Evolutionary conservation across 2,329 filamentous ascomycete genomes (phyloP), one percentile per base, ranked within the genome.

Genomic region (Periconia sp.): DNA sequence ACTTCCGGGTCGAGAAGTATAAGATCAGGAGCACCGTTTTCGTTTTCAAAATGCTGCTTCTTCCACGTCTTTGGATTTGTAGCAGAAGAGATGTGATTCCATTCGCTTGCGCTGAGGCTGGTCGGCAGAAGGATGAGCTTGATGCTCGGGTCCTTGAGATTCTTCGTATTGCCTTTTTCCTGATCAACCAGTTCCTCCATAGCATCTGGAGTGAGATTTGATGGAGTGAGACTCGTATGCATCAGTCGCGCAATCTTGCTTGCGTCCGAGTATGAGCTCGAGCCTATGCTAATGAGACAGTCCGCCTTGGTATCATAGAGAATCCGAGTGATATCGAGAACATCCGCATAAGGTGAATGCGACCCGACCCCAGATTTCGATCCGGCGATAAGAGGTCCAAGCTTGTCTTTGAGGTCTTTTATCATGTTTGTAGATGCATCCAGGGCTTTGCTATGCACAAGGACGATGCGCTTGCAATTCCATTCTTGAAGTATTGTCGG

Each of bases 201-300:
- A 10, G 50, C 46, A 18, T 58, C 50, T 10, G 45, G 46, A 7
- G 48, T 56, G 15, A 59, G 40, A 8, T 45, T 40, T 4, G 40
- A 16, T 17, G 45, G 30, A 4, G 21, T 39, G 3, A 63, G 46
- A 19, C 56, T 59, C 2, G 51, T 26, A 2, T 54, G 47, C 47
- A 60, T 52, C 29, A 59, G 36, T 19, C 56, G 40, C n/a, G 50
- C 59, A 29, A 56, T 60, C 39, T 63, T 63, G 52, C 57, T 54
- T 24, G 59, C 57, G 30, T 63, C 59, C 7, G 57, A 60, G 37
- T 60, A 63, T 19, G 52, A 60, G 36, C 54, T 55, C 17, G 48
- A 53, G 17, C 59, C 56, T 22, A 63, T 48, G 28, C 52, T 59
- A 21, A 63, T 43, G 19, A 63, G 25, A 31, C 46, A 52, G 23